Evolutionary conservation across 768 basidiomycete genomes (phyloP).

Genomic region (Macrolepiota fuliginosa): DNA sequence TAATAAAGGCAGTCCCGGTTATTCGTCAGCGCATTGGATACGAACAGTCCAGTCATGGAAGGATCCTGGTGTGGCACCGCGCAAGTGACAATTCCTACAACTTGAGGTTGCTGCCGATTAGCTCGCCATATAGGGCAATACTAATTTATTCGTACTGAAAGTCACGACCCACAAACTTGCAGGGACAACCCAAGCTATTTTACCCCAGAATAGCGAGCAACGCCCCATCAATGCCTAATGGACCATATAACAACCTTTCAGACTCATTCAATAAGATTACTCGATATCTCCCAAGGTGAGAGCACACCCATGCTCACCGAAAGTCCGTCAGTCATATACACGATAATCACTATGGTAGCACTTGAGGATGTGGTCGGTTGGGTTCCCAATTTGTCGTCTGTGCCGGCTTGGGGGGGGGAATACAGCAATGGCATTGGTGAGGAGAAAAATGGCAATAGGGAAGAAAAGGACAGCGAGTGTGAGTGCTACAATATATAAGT

Average conservation of each 20-base stretch:
- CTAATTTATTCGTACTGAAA: neutral
- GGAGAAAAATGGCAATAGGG: neutral
- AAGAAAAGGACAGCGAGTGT: neutral
- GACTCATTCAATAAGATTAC: too few relatives aligned
- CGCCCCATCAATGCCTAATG: neutral
- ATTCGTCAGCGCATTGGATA: too few relatives aligned
- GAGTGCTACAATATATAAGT: neutral
- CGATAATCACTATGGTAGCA: neutral
- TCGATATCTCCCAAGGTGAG: too few relatives aligned
- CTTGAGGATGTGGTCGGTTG: too few relatives aligned
- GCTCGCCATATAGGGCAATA: too few relatives aligned
- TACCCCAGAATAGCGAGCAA: neutral
- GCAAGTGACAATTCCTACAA: neutral
- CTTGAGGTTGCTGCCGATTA: neutral
- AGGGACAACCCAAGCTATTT: neutral
- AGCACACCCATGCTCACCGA: neutral
- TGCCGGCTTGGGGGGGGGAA: neutral
- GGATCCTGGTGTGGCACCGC: neutral
- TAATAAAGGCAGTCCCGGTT: too few relatives aligned
- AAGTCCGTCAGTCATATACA: neutral
- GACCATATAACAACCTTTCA: too few relatives aligned
- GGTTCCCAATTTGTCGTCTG: neutral
- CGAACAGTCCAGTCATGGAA: neutral
- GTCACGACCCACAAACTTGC: neutral
- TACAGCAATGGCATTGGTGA: neutral